These are phyloP conservation scores for Claviceps sp. DNA, from an alignment of 2,329 filamentous ascomycete genomes.

Conservation along the genomic window DNA sequence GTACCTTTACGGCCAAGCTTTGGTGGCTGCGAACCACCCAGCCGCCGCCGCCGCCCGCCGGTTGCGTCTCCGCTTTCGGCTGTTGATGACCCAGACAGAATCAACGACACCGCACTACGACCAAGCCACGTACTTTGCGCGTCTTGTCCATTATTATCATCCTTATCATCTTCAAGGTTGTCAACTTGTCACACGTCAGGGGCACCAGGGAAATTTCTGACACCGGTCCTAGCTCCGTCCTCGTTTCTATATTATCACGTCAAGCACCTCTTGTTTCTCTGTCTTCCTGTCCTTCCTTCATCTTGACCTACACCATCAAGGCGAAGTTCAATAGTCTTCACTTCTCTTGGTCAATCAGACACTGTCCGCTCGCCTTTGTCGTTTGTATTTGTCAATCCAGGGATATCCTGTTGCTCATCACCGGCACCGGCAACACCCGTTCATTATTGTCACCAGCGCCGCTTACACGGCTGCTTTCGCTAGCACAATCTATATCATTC, in stretches of 20 bases:
- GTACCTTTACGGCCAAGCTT: not conserved
- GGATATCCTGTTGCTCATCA: not conserved
- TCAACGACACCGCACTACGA: conserved; percentile 4
- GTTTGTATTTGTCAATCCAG: not conserved
- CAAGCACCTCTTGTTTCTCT: not conserved
- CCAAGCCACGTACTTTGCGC: conserved; percentile 2
- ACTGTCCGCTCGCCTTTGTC: not conserved
- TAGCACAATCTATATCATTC: not conserved
- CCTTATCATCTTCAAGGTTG: not conserved
- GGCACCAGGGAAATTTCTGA: not conserved
- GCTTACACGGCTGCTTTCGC: not conserved
- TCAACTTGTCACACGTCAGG: conserved; percentile 2
- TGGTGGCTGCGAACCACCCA: not conserved
- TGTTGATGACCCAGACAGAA: conserved; percentile 5
- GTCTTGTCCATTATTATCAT: not conserved
- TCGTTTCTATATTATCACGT: not conserved
- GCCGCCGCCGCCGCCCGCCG: conserved; percentile 4
- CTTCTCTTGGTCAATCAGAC: too few species aligned
- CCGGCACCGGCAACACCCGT: not conserved
- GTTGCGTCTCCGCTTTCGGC: conserved; percentile 9
- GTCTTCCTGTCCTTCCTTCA: not conserved
- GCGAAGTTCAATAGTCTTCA: not conserved
- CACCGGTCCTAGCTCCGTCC: not conserved
- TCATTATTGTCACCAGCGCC: not conserved
- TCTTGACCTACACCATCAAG: not conserved